Conservation (phyloP, 2,329 filamentous ascomycete species). For the Penicillium sp. region DNA sequence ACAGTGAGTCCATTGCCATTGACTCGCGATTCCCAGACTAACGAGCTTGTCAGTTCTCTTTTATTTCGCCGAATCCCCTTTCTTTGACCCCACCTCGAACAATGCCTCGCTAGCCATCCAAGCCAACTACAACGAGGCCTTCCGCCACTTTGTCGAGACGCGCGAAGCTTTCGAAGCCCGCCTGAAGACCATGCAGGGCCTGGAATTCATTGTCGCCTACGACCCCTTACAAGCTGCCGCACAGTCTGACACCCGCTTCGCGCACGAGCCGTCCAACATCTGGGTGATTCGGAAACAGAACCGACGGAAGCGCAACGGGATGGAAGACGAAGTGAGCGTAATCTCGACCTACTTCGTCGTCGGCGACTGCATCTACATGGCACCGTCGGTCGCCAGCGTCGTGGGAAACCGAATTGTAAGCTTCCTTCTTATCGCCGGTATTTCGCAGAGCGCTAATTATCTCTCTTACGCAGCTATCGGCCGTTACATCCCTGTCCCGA, state of each 20-base stretch:
- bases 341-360: conserved; percentile 61
- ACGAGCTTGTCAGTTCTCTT: conserved; percentile 49
- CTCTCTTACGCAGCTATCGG: conserved; percentile 46
- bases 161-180: conserved; percentile 57
- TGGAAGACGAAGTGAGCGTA: conserved; percentile 52
- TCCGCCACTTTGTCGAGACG: conserved; percentile 53
- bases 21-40: not conserved
- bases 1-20: conserved; percentile 32
- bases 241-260: conserved; percentile 40
- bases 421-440: not conserved
- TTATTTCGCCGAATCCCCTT: conserved; percentile 63
- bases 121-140: conserved; percentile 48
- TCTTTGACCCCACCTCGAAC: conserved; percentile 61
- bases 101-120: conserved; percentile 58
- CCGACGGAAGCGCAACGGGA: conserved; percentile 44
- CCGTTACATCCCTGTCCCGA: conserved; percentile 56
- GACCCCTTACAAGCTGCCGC: conserved; percentile 54
- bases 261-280: conserved; percentile 50
- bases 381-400: conserved; percentile 59
- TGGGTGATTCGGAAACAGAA: conserved; percentile 63
- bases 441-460: conserved; percentile 2
- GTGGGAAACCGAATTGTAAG: conserved; percentile 55
- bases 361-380: conserved; percentile 61
- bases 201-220: conserved; percentile 60
- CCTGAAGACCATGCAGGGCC: conserved; percentile 54